Conservation (phyloP, 176 grass and related monocot genomes). For the Leersia perrieri region DNA sequence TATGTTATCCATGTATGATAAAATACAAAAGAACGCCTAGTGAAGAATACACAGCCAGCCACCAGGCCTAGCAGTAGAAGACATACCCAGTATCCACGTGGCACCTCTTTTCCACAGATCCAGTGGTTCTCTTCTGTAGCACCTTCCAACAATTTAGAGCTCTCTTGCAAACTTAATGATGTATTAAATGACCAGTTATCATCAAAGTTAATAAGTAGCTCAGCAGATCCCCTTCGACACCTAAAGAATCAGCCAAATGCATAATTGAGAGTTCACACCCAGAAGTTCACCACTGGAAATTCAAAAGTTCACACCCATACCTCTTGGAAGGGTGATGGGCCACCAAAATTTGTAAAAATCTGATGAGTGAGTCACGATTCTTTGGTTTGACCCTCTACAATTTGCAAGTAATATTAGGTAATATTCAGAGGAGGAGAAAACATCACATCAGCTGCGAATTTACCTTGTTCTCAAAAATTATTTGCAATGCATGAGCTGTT, state of each 20-base stretch:
- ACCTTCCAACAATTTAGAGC: slow-evolving; percentile 46
- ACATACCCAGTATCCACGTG: slow-evolving; percentile 86
- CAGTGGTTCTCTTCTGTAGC: slow-evolving; percentile 40
- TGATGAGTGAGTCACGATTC: slow-evolving; percentile 72
- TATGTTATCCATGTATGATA: not conserved
- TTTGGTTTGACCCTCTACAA: slow-evolving; percentile 87
- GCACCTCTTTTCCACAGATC: slow-evolving; percentile 90
- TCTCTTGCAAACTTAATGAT: slow-evolving; percentile 52
- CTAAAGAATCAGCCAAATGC: slow-evolving; percentile 40
- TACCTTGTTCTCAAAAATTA: slow-evolving; percentile 93
- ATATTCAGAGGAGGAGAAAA: slow-evolving; percentile 16
- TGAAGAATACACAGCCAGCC: not conserved
- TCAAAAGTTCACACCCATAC: slow-evolving; percentile 39
- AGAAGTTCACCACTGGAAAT: slow-evolving; percentile 3
- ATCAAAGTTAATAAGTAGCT: slow-evolving; percentile 88
- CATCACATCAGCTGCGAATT: not conserved
- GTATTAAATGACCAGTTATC: slow-evolving; percentile 83
- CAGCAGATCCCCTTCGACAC: slow-evolving; percentile 86
- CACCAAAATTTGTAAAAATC: slow-evolving; percentile 92
- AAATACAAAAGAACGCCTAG: not conserved
- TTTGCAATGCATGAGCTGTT: slow-evolving; percentile 77
- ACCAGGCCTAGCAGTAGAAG: slow-evolving; percentile 15
- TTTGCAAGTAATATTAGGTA: slow-evolving; percentile 25
- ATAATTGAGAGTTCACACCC: too few relatives aligned
- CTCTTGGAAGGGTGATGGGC: slow-evolving; percentile 97